phyloP scores from a whole-genome alignment of 2,329 filamentous ascomycete genomes.

The Monosporascus sp. region DNA sequence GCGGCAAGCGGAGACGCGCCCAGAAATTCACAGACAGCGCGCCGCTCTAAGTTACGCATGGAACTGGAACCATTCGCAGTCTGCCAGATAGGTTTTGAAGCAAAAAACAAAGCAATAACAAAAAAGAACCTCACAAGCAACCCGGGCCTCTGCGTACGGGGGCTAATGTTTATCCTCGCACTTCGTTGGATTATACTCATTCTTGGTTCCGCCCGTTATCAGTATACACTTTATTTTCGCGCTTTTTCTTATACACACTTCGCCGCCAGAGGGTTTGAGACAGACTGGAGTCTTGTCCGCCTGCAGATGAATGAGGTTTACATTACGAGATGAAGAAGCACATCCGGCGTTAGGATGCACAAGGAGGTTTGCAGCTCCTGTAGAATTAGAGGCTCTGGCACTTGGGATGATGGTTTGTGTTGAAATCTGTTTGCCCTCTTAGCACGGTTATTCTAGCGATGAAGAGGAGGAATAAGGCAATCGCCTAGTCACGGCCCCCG shows the following conservation, averaged over 20 bases:
- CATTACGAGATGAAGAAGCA: too few species aligned
- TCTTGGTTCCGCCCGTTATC: not conserved
- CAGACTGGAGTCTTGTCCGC: too few species aligned
- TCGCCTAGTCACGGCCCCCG: too few species aligned
- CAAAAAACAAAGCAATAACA: not conserved
- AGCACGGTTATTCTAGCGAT: too few species aligned
- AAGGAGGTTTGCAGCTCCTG: too few species aligned
- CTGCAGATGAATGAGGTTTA: too few species aligned
- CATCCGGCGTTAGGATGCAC: too few species aligned
- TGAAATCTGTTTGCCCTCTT: too few species aligned
- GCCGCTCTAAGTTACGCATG: constrained; percentile 1
- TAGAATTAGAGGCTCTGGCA: too few species aligned
- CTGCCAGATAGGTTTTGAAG: not conserved
- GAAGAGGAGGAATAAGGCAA: too few species aligned
- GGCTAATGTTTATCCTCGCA: not conserved
- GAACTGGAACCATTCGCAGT: not conserved
- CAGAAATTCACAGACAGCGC: constrained; percentile 9
- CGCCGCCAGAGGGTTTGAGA: not conserved
- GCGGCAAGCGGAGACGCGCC: constrained; percentile 27
- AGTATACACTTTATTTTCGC: not conserved
- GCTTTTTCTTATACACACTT: not conserved
- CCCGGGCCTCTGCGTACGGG: not conserved
- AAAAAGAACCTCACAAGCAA: not conserved
- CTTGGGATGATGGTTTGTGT: too few species aligned
- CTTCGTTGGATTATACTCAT: not conserved